These are phyloP conservation scores for Maudiozyma bulderi DNA, from an alignment of 805 yeast species.

Conservation along the genomic window DNA sequence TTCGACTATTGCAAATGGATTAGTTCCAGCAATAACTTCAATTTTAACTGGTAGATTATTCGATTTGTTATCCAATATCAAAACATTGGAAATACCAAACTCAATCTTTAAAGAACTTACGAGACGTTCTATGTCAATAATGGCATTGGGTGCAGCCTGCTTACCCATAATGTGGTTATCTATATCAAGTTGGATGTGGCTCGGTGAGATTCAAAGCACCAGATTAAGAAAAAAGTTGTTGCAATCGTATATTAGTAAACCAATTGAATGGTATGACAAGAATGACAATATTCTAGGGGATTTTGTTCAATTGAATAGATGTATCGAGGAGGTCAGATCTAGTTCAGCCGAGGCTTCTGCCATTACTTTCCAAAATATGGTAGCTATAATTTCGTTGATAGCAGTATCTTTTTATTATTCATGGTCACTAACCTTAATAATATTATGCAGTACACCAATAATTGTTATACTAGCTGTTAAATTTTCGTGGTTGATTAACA, in stretches of 20 bases:
- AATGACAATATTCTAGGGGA: conserved; percentile 51
- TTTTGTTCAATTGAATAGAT: conserved; percentile 54
- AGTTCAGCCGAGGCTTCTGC: conserved; percentile 64
- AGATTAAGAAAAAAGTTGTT: conserved; percentile 44
- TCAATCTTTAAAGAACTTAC: conserved; percentile 34
- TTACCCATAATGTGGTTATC: conserved; percentile 43
- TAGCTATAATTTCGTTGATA: conserved; percentile 45
- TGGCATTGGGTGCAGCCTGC: conserved; percentile 39
- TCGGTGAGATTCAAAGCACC: conserved; percentile 63
- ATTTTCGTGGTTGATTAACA: conserved; percentile 44
- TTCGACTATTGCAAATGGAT: conserved; percentile 42
- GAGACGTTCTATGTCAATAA: conserved; percentile 33
- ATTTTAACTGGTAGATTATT: conserved; percentile 61
- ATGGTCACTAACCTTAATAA: conserved; percentile 76
- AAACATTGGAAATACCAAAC: conserved; percentile 31
- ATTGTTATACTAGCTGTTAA: conserved; percentile 40
- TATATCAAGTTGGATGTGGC: conserved; percentile 49
- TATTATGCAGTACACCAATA: conserved; percentile 66
- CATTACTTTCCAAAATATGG: conserved; percentile 41
- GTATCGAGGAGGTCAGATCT: conserved; percentile 61
- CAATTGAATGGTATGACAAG: conserved; percentile 55
- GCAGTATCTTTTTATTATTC: conserved; percentile 65
- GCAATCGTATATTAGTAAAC: conserved; percentile 33
- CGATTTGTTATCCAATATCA: conserved; percentile 28
- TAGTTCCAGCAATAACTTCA: conserved; percentile 51